phyloP scores from a whole-genome alignment of 129 eudicot genomes.

The Deinandra increscens region DNA sequence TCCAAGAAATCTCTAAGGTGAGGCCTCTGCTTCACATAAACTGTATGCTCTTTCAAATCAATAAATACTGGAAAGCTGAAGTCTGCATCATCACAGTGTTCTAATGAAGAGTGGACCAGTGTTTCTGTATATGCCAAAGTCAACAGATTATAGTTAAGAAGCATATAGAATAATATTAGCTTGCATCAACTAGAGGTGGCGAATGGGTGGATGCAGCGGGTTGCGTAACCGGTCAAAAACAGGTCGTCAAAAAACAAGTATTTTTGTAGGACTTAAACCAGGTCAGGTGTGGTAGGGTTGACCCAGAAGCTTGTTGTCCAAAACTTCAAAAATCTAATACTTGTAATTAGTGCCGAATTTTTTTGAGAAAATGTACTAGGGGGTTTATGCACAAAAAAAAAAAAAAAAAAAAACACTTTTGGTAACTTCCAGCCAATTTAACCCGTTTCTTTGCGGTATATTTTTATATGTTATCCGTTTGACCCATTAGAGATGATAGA shows the following conservation, averaged over 20 bases:
- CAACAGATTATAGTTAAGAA: background rate
- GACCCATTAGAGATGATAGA: background rate
- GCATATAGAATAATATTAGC: background rate
- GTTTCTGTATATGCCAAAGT: constrained; percentile 60
- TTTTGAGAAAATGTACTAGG: background rate
- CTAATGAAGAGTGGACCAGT: constrained; percentile 88
- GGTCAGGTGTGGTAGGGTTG: background rate
- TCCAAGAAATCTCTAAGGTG: constrained; percentile 66
- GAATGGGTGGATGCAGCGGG: background rate
- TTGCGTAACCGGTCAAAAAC: background rate
- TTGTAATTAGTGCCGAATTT: background rate
- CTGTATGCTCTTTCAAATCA: constrained; percentile 73
- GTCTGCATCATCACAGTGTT: constrained; percentile 76
- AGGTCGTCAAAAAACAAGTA: background rate
- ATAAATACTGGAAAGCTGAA: constrained; percentile 79
- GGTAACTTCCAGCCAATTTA: background rate
- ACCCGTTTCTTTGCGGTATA: background rate
- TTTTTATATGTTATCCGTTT: too few species aligned
- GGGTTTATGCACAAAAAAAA: background rate
- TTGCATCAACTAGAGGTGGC: constrained; percentile 4
- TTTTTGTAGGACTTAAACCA: background rate
- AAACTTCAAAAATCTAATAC: background rate
- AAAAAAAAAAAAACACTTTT: background rate
- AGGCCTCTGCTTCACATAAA: constrained; percentile 87
- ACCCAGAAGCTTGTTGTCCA: background rate